These are phyloP conservation scores for Chamaecyparis obtusa DNA, from an alignment of 75 land plant species.

Conservation along the genomic window DNA sequence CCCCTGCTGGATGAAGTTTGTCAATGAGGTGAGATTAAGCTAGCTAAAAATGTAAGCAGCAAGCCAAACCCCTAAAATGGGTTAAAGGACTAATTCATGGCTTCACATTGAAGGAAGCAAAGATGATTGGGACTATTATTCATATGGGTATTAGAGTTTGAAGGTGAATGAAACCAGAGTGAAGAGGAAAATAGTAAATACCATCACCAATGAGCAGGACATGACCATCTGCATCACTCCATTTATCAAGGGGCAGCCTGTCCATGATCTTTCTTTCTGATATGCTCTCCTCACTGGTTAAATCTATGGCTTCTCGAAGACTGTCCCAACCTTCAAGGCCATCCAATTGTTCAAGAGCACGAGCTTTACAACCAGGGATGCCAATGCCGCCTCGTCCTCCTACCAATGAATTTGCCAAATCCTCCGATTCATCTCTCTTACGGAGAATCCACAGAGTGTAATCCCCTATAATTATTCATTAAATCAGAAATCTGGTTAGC, in stretches of 20 bases:
- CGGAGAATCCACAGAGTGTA: background rate
- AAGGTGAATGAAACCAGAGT: background rate
- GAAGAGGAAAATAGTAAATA: background rate
- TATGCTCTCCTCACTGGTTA: background rate
- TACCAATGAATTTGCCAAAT: background rate
- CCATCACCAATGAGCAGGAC: constrained; percentile 19
- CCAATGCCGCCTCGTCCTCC: background rate
- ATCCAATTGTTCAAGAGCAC: constrained; percentile 5
- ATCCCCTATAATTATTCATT: background rate
- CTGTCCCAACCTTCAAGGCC: constrained; percentile 7
- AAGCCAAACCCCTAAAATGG: background rate
- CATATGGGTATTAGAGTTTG: background rate
- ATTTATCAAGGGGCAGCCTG: constrained; percentile 11
- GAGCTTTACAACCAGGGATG: constrained; percentile 1
- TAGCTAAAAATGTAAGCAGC: background rate
- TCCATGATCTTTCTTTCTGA: constrained; percentile 13
- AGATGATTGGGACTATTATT: background rate
- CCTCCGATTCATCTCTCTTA: background rate
- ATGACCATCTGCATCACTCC: constrained; percentile 14
- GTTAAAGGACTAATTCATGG: background rate
- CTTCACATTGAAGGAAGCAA: background rate
- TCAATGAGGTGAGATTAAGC: no score
- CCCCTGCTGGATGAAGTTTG: background rate
- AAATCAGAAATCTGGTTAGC: background rate
- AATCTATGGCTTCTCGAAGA: background rate